phyloP scores from a whole-genome alignment of 2,329 filamentous ascomycete genomes.

The Dryadomyces quercivorus region DNA sequence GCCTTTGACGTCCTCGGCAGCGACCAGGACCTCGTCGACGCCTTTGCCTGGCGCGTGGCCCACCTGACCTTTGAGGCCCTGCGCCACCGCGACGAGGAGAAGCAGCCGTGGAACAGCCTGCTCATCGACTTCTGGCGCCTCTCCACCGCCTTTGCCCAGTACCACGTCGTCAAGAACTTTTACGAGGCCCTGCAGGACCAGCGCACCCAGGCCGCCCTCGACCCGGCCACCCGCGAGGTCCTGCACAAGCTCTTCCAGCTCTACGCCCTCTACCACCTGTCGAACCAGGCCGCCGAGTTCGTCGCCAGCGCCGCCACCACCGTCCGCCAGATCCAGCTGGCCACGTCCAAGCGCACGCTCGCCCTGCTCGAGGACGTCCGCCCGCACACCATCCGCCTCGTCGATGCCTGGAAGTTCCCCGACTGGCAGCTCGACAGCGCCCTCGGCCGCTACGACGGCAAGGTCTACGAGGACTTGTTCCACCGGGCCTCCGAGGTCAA shows the following conservation, averaged over 20 bases:
- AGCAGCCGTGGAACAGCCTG: constrained; percentile 65
- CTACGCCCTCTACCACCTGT: constrained; percentile 52
- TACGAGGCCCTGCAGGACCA: constrained; percentile 28
- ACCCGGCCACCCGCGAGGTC: constrained; percentile 41
- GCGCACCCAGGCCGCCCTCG: constrained; percentile 38
- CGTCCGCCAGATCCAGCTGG: constrained; percentile 59
- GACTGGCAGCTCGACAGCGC: constrained; percentile 68
- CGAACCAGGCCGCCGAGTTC: constrained; percentile 51
- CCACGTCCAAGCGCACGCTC: constrained; percentile 53
- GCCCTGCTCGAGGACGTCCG: constrained; percentile 58
- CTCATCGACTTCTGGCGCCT: constrained; percentile 70
- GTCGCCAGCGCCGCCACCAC: constrained; percentile 6
- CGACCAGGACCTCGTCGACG: constrained; percentile 58
- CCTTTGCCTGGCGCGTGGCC: constrained; percentile 64
- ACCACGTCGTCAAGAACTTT: constrained; percentile 69
- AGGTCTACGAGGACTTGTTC: constrained; percentile 71
- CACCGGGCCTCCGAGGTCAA: constrained; percentile 59
- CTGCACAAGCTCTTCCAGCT: constrained; percentile 73
- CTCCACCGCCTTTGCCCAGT: constrained; percentile 63
- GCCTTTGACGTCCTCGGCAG: constrained; percentile 56
- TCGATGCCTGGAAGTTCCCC: constrained; percentile 65
- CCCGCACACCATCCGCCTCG: constrained; percentile 58
- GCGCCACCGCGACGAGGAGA: constrained; percentile 61
- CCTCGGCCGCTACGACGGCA: constrained; percentile 58
- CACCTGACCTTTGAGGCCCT: constrained; percentile 66